Evolutionary conservation across 352 stramenopile species (phyloP), one percentile per base, ranked within the genome.

Genomic region (Thraustotheca clavata): DNA sequence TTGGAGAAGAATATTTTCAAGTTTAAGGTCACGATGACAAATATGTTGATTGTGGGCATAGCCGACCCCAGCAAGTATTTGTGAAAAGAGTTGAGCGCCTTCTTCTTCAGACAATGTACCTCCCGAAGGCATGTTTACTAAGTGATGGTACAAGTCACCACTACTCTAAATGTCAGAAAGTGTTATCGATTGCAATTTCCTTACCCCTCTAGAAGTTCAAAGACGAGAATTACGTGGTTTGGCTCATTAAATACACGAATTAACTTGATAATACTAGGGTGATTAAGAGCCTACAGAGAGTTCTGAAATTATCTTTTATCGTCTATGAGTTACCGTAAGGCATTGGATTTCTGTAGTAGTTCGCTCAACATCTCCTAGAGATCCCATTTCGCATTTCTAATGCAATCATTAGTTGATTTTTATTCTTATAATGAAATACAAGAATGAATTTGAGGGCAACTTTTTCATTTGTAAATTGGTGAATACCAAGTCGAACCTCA

Each of bases 1-100:
- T 69, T 81, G 76, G 8, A 94, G 73, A 52, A 94, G 60, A 27
- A 95, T 91, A 68, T 95, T 95, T 69, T 94, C 84, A 26, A 95
- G 74, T 41, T 95, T 95, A 61, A 95, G 76, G 41, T 95, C 86
- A 49, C 86, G 80, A 59, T 95, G 86, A 59, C 84, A 94, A 71
- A 94, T 94, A 61, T 94, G 86, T 62, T 94, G 84, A 65, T 94
- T 94, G 71, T 94, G 83, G 4, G 86, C 86, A 60, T 95, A 94
- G 24, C 80, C 77, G 18, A 95, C 78, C 32, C 83, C 86, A 0
- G 76, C 68, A 24, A 95, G 52, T 36, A 95, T 87, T 67, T 94
- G 83, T 9, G 77, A 77, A 61, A 93, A 90, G 27, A 89, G 35
- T 9, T 71, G 68, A 0, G 75, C 76, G 4, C 80, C 79, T 34